Percentiles rank a stretch among this genome's conserved stretches.
Conservation (phyloP, 495 filamentous ascomycete genomes). For the Aspergillus leporis region DNA sequence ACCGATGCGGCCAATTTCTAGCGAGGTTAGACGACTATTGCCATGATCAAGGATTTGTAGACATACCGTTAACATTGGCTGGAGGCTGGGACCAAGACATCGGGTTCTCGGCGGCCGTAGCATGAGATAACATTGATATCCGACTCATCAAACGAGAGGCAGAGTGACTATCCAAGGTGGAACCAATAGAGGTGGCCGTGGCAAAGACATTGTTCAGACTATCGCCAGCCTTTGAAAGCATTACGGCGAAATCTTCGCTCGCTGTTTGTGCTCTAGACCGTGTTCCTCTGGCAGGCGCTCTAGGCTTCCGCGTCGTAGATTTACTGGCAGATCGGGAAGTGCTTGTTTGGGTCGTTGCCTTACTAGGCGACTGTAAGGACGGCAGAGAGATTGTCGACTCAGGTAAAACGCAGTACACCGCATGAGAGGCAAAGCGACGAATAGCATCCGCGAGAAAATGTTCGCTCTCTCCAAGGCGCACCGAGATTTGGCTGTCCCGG, state of each 20-base stretch:
- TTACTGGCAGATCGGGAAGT: slow-evolving; percentile 19
- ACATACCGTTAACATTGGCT: slow-evolving; percentile 46
- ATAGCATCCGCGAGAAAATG: slow-evolving; percentile 58
- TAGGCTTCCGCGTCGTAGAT: slow-evolving; percentile 26
- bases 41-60: neutral
- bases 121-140: slow-evolving; percentile 49
- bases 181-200: slow-evolving; percentile 42
- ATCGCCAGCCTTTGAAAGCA: slow-evolving; percentile 44
- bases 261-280: slow-evolving; percentile 36
- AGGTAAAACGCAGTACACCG: slow-evolving; percentile 82
- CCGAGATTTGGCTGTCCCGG: slow-evolving; percentile 39
- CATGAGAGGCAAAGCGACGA: slow-evolving; percentile 71
- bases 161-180: slow-evolving; percentile 47
- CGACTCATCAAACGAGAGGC: slow-evolving; percentile 47
- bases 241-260: slow-evolving; percentile 40
- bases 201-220: slow-evolving; percentile 39
- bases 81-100: slow-evolving; percentile 38
- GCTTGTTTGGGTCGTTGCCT: slow-evolving; percentile 21
- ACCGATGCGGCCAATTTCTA: slow-evolving; percentile 48
- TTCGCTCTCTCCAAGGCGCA: slow-evolving; percentile 46
- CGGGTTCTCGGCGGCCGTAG: slow-evolving; percentile 33
- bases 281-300: slow-evolving; percentile 30
- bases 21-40: slow-evolving; percentile 15
- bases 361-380: slow-evolving; percentile 48
- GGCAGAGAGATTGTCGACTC: slow-evolving; percentile 90